Evolutionary conservation across 2,329 filamentous ascomycete genomes (phyloP).

Genomic region (Arthrobotrys iridis): DNA sequence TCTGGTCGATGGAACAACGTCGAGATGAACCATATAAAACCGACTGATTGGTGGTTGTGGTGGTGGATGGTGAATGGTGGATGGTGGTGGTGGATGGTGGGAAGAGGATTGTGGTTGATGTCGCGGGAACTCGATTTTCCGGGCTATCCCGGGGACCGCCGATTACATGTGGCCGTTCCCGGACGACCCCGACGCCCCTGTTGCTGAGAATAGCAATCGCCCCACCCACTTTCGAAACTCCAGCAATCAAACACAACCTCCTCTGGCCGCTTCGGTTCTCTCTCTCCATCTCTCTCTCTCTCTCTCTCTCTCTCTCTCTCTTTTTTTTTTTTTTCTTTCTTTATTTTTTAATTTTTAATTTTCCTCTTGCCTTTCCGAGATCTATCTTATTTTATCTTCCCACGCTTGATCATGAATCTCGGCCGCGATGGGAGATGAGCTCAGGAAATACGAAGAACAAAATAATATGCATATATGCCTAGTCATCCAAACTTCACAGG

Average conservation of each 20-base stretch:
- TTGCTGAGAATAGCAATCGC: neutral
- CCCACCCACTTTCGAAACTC: slow-evolving; percentile 44
- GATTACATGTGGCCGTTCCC: slow-evolving; percentile 1
- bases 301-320: neutral
- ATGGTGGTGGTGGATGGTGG: neutral
- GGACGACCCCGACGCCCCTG: slow-evolving; percentile 19
- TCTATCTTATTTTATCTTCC: neutral
- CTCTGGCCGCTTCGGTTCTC: neutral
- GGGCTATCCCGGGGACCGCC: neutral
- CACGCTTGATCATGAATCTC: no score
- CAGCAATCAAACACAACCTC: slow-evolving; percentile 31
- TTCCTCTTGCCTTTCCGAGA: neutral
- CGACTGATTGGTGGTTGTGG: neutral
- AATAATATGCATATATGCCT: no score
- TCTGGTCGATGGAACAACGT: neutral
- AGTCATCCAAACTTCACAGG: neutral
- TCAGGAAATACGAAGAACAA: no score
- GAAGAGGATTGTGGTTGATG: neutral
- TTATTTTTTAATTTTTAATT: neutral
- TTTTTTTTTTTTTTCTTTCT: neutral
- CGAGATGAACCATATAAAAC: neutral
- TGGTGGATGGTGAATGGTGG: neutral
- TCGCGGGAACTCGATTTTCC: neutral
- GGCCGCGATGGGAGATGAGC: no score
- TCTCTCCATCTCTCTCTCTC: neutral